Evolutionary conservation across 768 basidiomycete species (phyloP).

Genomic region (Clitopilus hobsonii): DNA sequence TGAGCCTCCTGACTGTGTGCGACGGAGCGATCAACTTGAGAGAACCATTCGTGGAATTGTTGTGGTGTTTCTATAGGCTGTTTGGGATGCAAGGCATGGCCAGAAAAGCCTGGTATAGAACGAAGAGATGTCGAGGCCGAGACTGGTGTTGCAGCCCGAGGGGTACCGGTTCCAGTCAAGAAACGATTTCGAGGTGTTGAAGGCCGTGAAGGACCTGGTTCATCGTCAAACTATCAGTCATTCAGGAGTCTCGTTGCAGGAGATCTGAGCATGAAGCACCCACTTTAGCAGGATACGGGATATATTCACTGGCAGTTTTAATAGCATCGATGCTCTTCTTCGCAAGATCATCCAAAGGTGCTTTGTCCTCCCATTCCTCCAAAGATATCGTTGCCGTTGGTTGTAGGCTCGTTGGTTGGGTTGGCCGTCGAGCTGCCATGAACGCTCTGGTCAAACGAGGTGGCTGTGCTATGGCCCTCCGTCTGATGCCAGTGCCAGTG

Average conservation of each 20-base stretch:
- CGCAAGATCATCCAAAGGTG: conserved; percentile 70
- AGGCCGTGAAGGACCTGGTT: conserved; percentile 22
- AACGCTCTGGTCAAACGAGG: neutral
- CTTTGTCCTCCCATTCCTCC: conserved; percentile 89
- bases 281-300: conserved; percentile 76
- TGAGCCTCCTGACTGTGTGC: conserved; percentile 93
- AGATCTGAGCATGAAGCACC: conserved; percentile 9
- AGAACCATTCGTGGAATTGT: conserved; percentile 97
- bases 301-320: conserved; percentile 54
- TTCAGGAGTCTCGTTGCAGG: neutral
- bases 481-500: too few relatives aligned
- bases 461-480: neutral
- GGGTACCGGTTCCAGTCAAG: conserved; percentile 23
- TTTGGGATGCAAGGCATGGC: conserved; percentile 66
- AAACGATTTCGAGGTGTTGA: conserved; percentile 37
- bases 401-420: conserved; percentile 13
- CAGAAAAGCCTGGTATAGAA: conserved; percentile 1
- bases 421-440: neutral
- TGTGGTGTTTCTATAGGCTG: conserved; percentile 85
- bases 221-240: conserved; percentile 12
- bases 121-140: conserved; percentile 7
- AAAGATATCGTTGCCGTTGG: conserved; percentile 51
- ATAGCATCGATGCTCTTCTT: conserved; percentile 59
- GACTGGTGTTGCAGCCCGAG: conserved; percentile 39
- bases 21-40: conserved; percentile 83